Evolutionary conservation across 2,329 filamentous ascomycete genomes (phyloP).

Genomic region (Aspergillus quadrilineatus): DNA sequence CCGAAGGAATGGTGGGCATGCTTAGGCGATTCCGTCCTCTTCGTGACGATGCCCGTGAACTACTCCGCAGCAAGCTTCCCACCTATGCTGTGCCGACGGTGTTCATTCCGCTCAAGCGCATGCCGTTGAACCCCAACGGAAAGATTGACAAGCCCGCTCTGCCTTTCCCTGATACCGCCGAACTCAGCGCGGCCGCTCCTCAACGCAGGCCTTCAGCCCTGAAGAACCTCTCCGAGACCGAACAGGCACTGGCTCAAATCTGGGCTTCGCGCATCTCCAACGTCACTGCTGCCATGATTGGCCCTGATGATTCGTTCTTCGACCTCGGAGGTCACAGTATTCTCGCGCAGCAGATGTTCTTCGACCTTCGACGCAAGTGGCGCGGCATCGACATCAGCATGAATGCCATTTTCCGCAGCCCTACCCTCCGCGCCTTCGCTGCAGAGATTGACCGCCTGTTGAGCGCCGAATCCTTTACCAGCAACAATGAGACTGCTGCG

Average conservation of each 20-base stretch:
- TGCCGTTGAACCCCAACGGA: conserved; percentile 81
- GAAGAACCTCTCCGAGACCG: conserved; percentile 54
- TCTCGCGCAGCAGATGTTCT: conserved; percentile 76
- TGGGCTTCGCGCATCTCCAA: conserved; percentile 72
- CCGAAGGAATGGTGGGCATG: conserved; percentile 54
- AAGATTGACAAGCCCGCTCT: conserved; percentile 78
- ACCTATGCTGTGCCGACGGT: conserved; percentile 73
- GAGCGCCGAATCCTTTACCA: conserved; percentile 49
- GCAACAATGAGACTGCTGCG: conserved; percentile 44
- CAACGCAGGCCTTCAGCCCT: conserved; percentile 51
- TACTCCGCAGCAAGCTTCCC: conserved; percentile 70
- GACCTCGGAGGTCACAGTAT: conserved; percentile 79
- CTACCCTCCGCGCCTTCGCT: conserved; percentile 60
- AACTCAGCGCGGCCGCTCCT: conserved; percentile 59
- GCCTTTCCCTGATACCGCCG: conserved; percentile 74
- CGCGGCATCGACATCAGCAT: conserved; percentile 67
- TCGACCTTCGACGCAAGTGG: conserved; percentile 64
- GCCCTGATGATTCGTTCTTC: conserved; percentile 67
- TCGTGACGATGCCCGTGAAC: conserved; percentile 61
- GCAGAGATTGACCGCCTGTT: conserved; percentile 54
- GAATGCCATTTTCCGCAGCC: conserved; percentile 66
- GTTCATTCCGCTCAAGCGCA: conserved; percentile 68
- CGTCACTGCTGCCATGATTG: conserved; percentile 66
- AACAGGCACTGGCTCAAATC: conserved; percentile 66
- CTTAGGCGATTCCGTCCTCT: conserved; percentile 63